Base-by-base conservation (phyloP, 169 alveolate species). In the Plasmodium billcollinsi region DNA sequence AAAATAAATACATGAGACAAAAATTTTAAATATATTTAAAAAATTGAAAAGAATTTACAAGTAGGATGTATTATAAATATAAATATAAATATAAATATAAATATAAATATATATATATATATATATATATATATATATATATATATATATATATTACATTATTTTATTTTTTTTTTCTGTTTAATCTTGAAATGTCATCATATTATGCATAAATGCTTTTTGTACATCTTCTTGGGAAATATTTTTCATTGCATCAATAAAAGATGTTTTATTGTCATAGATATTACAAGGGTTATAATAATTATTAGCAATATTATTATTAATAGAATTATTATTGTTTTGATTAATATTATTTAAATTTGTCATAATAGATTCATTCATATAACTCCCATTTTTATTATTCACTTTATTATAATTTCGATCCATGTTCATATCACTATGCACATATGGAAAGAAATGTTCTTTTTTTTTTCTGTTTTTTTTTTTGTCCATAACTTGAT, bases 371-470 rank as follows among this genome's bases (percentile, higher is more conserved):
- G 18, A 12, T 56, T 15, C 21, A 14, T 56, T 56, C 0, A 2
- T 56, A 15, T 56, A 39, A 39, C 9, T 39, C 20, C 29, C 59
- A 61, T 39, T 33, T 21, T n/a, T 26, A 33, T 61, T 74, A 67
- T 74, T 58, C 33, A 45, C 47, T 74, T 45, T 39, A 39, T 39
- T 39, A 39, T 39, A 39, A 39, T 39, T 74, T 47, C 52, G 59
- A 43, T 61, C 88, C 61, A 59, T 59, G 47, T 74, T 58, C 47
- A 15, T 74, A 52, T 74, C 47, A 39, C 11, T 50, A 43, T 72
- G 5, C 11, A 12, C 15, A 65, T 74, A 59, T 21, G 59, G 52
- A 14, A 39, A 14, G 29, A 20, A 24, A 11, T 49, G 14, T 21
- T 21, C 63, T 61, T 67, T 21, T 61, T 61, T 74, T 45, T 59